A percentile compares a stretch with the other conserved stretches of the same genome.
These are phyloP conservation scores for Exophiala calicioides DNA, from an alignment of 2,329 filamentous ascomycete genomes.

Conservation along the genomic window DNA sequence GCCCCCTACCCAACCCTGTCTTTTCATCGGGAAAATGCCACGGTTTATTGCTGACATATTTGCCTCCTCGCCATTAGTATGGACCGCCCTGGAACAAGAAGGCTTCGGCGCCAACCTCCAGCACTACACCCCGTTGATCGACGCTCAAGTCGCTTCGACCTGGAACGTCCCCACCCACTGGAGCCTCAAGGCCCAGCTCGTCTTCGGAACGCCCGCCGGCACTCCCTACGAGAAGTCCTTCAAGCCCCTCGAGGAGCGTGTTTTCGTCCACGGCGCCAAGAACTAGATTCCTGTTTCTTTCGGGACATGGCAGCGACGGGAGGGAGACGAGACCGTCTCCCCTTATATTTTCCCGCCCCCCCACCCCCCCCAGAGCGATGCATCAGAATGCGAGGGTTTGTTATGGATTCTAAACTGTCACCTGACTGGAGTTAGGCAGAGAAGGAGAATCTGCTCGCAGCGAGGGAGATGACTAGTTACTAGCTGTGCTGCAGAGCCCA, in stretches of 20 bases:
- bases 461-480: too few species aligned
- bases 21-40: not conserved
- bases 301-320: too few species aligned
- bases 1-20: not conserved
- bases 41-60: not conserved
- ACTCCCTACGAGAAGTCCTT: slow-evolving; percentile 22
- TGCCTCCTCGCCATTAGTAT: slow-evolving; percentile 58
- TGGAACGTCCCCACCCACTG: slow-evolving; percentile 73
- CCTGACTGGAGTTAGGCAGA: too few species aligned
- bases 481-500: too few species aligned
- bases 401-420: too few species aligned
- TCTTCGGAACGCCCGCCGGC: slow-evolving; percentile 62
- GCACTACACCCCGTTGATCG: slow-evolving; percentile 88
- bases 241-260: slow-evolving; percentile 26
- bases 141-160: slow-evolving; percentile 66
- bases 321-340: too few species aligned
- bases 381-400: too few species aligned
- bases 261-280: slow-evolving; percentile 21
- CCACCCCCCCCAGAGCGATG: too few species aligned
- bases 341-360: too few species aligned
- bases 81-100: slow-evolving; percentile 80
- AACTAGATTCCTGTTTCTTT: slow-evolving; percentile 8
- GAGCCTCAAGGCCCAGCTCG: slow-evolving; percentile 79
- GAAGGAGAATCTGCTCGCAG: too few species aligned
- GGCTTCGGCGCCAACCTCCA: slow-evolving; percentile 86